Base-by-base conservation (phyloP, 495 filamentous ascomycete genomes). In the Penicillium taxi region DNA sequence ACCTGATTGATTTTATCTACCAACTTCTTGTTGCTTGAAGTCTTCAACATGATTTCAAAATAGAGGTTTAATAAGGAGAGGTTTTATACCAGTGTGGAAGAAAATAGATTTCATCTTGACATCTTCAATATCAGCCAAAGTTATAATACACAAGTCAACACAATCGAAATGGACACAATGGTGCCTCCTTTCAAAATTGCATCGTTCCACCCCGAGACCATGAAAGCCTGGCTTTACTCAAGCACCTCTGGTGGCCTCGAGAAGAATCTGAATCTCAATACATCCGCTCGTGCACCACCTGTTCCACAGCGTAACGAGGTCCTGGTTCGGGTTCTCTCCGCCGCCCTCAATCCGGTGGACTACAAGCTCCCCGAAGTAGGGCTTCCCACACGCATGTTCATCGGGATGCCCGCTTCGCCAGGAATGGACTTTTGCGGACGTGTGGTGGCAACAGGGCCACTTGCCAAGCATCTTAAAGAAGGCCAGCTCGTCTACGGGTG, bases 341-440 rank as follows among this genome's bases (percentile, higher is more conserved):
- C 63, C 8, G 54, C 71, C 11, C 55, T 85, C 32, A 87, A 87
- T 58, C 82, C 82, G 2, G 73, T 74, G 19, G 82, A 87, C 67
- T 78, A 77, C 73, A 85, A 85, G 54, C 42, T 74, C 12, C 68
- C 76, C 12, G 77, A 83, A 42, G 40, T 78, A 30, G 59, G 62
- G 1, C 16, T 67, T 6, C 5, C 75, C 5, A 47, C 45, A 5
- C 59, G 63, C 7, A 31, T 70, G 4, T 21, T 70, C 0, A 52
- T 75, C 42, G 53, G 52, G 19, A 66, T 55, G 19, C 69, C 71
- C 1, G 72, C 74, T 0, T 72, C 72, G 6, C 82, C 75, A 0
- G 72, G 75, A 0, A 58, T 79, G 52, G 81, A 86, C 53, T 81
- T 78, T 47, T 68, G 69, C 35, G 82, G 81, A 3, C 67, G 67